These are phyloP conservation scores for Stylonectria norvegica DNA, from an alignment of 2,329 filamentous ascomycete genomes.

Conservation along the genomic window DNA sequence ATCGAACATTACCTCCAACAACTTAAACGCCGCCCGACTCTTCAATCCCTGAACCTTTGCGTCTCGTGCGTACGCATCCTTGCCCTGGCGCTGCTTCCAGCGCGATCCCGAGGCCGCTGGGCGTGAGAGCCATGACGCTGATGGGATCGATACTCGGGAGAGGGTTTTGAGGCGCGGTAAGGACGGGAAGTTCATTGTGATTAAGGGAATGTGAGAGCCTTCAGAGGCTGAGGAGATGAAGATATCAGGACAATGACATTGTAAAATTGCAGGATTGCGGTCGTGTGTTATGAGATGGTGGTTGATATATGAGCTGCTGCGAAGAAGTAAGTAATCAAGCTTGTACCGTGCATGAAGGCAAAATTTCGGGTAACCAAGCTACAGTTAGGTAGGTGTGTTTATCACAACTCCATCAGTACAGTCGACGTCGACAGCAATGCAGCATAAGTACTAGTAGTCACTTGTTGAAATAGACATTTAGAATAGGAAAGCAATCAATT, in stretches of 20 bases:
- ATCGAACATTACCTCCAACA: slow-evolving; percentile 67
- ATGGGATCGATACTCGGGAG: neutral
- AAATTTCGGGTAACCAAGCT: neutral
- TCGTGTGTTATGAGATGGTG: neutral
- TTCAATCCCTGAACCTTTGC: slow-evolving; percentile 79
- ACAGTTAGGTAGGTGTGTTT: neutral
- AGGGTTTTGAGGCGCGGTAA: slow-evolving; percentile 1
- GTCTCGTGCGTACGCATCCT: slow-evolving; percentile 68
- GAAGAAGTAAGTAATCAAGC: neutral
- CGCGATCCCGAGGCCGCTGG: slow-evolving; percentile 52
- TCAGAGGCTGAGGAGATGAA: neutral
- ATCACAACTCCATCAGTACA: no score
- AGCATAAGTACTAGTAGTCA: no score
- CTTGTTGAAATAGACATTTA: no score
- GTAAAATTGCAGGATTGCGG: neutral
- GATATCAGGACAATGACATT: neutral
- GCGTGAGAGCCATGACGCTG: neutral
- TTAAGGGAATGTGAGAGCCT: no score
- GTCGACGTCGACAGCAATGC: no score
- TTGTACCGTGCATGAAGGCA: neutral
- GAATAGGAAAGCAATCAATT: neutral
- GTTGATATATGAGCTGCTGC: neutral
- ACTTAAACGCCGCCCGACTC: slow-evolving; percentile 89
- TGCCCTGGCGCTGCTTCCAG: slow-evolving; percentile 79
- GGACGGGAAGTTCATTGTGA: neutral